phyloP scores from a whole-genome alignment of 257 asterid genomes.

The Nicotiana tomentosiformis region DNA sequence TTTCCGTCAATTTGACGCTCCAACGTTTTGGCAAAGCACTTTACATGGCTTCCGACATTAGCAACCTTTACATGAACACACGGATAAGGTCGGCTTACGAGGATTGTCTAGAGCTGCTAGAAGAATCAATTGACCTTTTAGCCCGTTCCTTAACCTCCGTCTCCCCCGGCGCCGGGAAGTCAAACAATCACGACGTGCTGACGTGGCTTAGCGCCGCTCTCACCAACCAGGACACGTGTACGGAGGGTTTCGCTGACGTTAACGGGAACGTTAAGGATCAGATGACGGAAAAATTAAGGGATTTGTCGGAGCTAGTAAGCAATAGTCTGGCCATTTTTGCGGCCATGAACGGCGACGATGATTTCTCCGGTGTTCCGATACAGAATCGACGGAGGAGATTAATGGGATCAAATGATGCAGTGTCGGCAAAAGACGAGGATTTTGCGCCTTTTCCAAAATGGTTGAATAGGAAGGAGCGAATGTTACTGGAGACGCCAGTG shows the following conservation, averaged over 20 bases:
- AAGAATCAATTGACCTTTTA: conserved; percentile 66
- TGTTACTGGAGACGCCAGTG: conserved; percentile 46
- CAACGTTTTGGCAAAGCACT: conserved; percentile 60
- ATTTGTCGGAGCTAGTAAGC: conserved; percentile 79
- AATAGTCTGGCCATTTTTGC: conserved; percentile 85
- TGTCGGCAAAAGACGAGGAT: conserved; percentile 15
- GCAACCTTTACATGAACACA: conserved; percentile 55
- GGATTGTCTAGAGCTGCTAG: conserved; percentile 84
- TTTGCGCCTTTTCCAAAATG: conserved; percentile 47
- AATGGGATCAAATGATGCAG: conserved; percentile 7
- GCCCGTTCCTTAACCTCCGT: conserved; percentile 55
- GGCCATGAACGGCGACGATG: conserved; percentile 39
- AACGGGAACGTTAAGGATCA: conserved; percentile 54
- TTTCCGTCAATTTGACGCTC: conserved; percentile 78
- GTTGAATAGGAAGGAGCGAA: conserved; percentile 59
- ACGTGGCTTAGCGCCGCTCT: conserved; percentile 96
- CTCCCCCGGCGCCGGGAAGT: conserved; percentile 25
- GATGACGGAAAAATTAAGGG: conserved; percentile 49
- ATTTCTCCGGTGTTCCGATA: conserved; percentile 79
- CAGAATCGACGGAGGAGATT: conserved; percentile 62
- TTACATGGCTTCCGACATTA: conserved; percentile 54
- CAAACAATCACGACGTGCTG: conserved; percentile 51
- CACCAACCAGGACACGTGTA: conserved; percentile 93
- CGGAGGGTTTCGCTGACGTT: conserved; percentile 58
- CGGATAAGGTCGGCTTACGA: conserved; percentile 72